Base-by-base conservation (phyloP, 805 yeast species). In the Sugiyamaella valdiviana region DNA sequence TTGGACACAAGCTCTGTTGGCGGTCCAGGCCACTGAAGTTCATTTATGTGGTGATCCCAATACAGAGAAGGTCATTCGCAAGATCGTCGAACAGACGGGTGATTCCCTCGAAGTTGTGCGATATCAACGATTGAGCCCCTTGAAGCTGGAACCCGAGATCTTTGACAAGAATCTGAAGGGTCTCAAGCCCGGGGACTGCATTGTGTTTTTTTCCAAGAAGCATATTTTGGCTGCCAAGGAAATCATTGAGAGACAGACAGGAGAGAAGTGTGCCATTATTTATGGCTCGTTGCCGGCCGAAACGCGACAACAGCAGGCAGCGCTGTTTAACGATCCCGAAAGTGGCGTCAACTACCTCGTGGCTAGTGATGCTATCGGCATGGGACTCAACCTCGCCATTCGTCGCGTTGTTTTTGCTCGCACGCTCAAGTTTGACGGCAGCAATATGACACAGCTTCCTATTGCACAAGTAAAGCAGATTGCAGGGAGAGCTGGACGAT, bases 261-360 rank as follows among this genome's bases (percentile, higher is more conserved):
- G 58, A 7, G 66, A 75, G 6, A 81, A 77, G 60, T 95, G 91
- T 48, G 95, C 95, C 1, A 89, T 93, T 1, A 82, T 93, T 24
- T 93, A 93, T 62, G 99, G 99, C 19, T 90, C 95, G 0, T 70
- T 93, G 39, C 99, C 99, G 0, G 95, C 98, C 0, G 98, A 93
- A 62, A 87, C 91, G 0, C 76, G 99, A 56, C 79, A 88, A 2
- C 79, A 79, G 55, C 96, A 93, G 61, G 95, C 97, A 0, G 64
- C 70, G 23, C 71, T 77, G 42, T 93, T 93, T 65, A 93, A 93
- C 61, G 66, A 65, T 41, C 66, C 69, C 1, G 68, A 62, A n/a
- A 91, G 95, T 1, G 75, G 76, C 32, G 83, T 79, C 53, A 93
- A 90, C 58, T 75, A 85, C n/a, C 70, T 93, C 36, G 85, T 93